These are phyloP conservation scores for Oehlia diaphana DNA, from an alignment of 192 early-diverging fungal genomes.

Conservation along the genomic window DNA sequence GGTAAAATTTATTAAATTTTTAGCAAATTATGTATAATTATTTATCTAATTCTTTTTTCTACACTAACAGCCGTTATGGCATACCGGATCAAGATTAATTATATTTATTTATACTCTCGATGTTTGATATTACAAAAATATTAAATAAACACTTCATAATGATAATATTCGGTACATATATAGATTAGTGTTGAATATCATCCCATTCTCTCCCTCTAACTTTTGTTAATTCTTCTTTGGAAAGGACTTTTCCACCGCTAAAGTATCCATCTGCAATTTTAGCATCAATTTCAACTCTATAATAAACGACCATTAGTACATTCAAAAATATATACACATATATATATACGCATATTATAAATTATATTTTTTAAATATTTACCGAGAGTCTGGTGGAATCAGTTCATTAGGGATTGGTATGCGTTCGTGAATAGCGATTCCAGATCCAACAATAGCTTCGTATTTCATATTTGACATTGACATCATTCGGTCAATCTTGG, in stretches of 20 bases:
- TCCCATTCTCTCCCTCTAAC: constrained; percentile 88
- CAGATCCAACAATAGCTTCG: constrained; percentile 85
- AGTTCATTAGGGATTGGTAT: constrained; percentile 86
- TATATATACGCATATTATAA: no score
- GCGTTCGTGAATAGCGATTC: constrained; percentile 86
- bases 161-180: neutral
- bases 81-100: constrained; percentile 7
- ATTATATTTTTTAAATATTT: neutral
- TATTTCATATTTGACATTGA: constrained; percentile 73
- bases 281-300: constrained; percentile 88
- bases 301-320: neutral
- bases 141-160: neutral
- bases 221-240: constrained; percentile 57
- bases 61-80: constrained; percentile 2
- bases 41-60: neutral
- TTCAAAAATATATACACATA: neutral
- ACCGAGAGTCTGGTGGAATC: constrained; percentile 83
- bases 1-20: constrained; percentile 45
- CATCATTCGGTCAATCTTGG: constrained; percentile 92
- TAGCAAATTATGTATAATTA: neutral
- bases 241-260: constrained; percentile 62
- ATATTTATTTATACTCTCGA: neutral
- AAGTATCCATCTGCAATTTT: constrained; percentile 98
- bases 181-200: constrained; percentile 54
- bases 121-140: neutral